These are phyloP conservation scores for Paramecium sexaurelia DNA, from an alignment of 73 alveolate genomes.

Conservation along the genomic window DNA sequence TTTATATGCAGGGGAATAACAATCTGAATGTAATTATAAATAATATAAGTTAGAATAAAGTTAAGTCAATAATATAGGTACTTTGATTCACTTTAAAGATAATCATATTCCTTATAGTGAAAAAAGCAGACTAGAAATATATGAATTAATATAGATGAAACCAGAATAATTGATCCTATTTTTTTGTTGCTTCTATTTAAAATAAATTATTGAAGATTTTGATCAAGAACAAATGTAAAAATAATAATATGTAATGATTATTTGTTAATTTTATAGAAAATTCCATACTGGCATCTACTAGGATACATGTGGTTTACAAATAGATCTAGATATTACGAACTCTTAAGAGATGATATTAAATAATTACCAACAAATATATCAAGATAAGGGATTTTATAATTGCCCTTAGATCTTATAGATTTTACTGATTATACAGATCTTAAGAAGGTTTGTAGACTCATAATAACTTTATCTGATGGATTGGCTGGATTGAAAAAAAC, in stretches of 20 bases:
- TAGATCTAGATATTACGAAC: not conserved
- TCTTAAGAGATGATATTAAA: not conserved
- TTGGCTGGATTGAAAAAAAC: not conserved
- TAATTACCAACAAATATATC: not conserved
- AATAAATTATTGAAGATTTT: conserved; percentile 17
- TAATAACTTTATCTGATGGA: not conserved
- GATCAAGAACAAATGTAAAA: conserved; percentile 18
- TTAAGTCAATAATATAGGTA: not conserved
- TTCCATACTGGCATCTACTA: conserved; percentile 30
- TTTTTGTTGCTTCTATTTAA: not conserved
- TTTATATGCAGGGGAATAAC: not conserved
- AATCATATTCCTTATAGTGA: not conserved
- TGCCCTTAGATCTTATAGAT: not conserved
- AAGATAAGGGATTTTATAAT: not conserved
- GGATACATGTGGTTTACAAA: conserved; percentile 49
- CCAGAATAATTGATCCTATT: conserved; percentile 16
- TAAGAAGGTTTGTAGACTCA: not conserved
- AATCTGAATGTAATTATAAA: not conserved
- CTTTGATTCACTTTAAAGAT: conserved; percentile 36
- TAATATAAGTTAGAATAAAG: not conserved
- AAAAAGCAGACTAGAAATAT: conserved; percentile 16
- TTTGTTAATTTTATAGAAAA: not conserved
- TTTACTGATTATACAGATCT: not conserved
- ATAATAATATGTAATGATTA: not conserved
- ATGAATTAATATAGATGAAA: not conserved